These are phyloP conservation scores for Meripilus lineatus DNA, from an alignment of 1,284 basidiomycete genomes.

Conservation along the genomic window DNA sequence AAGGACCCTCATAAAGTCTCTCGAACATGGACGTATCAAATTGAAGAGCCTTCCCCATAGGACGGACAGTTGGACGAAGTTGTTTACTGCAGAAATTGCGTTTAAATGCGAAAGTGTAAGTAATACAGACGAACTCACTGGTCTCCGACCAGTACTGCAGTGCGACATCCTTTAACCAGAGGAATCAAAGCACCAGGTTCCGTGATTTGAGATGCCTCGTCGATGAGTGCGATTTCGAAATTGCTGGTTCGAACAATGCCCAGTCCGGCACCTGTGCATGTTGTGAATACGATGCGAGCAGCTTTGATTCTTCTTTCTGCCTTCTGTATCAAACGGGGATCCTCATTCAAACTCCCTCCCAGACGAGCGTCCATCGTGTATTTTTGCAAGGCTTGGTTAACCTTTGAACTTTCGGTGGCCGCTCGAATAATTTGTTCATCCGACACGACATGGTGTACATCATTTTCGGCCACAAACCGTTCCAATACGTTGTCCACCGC, in stretches of 20 bases:
- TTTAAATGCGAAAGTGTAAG: background rate
- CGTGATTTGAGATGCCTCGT: conserved; percentile 64
- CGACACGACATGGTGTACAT: conserved; percentile 33
- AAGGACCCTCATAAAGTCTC: conserved; percentile 43
- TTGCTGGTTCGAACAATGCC: conserved; percentile 50
- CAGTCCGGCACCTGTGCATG: conserved; percentile 59
- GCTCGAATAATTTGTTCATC: conserved; percentile 58
- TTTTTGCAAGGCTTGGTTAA: conserved; percentile 48
- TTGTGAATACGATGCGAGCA: conserved; percentile 55
- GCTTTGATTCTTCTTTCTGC: conserved; percentile 52
- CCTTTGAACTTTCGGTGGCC: conserved; percentile 57
- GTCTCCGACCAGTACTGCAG: conserved; percentile 59
- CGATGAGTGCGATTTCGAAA: conserved; percentile 59
- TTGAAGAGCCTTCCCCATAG: conserved; percentile 49
- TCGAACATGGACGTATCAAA: conserved; percentile 60
- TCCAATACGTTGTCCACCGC: conserved; percentile 68
- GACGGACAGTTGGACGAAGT: conserved; percentile 54
- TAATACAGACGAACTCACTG: conserved; percentile 40
- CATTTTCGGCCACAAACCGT: conserved; percentile 48
- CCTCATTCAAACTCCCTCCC: conserved; percentile 53
- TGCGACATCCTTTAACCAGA: conserved; percentile 53
- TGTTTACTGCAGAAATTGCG: conserved; percentile 45
- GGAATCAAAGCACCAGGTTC: conserved; percentile 61
- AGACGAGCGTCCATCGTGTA: conserved; percentile 63
- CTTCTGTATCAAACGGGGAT: conserved; percentile 50